phyloP scores from a whole-genome alignment of 495 filamentous ascomycete genomes.

The Tricharina praecox region DNA sequence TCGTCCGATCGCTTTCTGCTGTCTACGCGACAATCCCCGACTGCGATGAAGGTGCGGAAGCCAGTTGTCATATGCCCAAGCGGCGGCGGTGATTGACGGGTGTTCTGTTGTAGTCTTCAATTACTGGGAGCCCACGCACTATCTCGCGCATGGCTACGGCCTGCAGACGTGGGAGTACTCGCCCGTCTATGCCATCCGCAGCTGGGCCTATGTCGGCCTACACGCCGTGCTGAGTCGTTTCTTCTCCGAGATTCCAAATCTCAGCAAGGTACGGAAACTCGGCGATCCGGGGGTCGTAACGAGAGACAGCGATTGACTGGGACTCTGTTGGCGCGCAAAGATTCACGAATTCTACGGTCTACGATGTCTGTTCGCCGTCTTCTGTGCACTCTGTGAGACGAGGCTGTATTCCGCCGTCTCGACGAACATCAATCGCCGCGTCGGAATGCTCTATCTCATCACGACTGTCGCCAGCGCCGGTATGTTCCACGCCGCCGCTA shows the following conservation, averaged over 20 bases:
- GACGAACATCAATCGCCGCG: constrained; percentile 53
- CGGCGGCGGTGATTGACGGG: neutral
- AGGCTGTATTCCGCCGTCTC: constrained; percentile 61
- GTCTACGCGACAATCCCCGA: constrained; percentile 83
- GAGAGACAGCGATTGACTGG: too few relatives aligned
- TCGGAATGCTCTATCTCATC: constrained; percentile 68
- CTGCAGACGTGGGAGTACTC: constrained; percentile 99
- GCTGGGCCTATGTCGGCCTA: constrained; percentile 82
- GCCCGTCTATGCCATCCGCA: constrained; percentile 84
- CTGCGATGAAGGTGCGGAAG: constrained; percentile 57
- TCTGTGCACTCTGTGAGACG: constrained; percentile 67
- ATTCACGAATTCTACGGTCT: constrained; percentile 72
- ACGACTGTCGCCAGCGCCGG: constrained; percentile 63
- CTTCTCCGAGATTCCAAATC: constrained; percentile 43
- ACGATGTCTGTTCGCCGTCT: constrained; percentile 50
- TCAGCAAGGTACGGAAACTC: constrained; percentile 31
- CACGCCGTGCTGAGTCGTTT: constrained; percentile 58
- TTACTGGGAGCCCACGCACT: constrained; percentile 97
- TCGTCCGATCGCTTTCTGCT: constrained; percentile 59
- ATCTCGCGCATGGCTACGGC: constrained; percentile 80
- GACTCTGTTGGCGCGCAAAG: constrained; percentile 35
- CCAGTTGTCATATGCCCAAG: too few relatives aligned
- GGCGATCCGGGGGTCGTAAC: too few relatives aligned
- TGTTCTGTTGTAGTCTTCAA: constrained; percentile 52
- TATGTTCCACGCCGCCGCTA: constrained; percentile 76